phyloP scores from a whole-genome alignment of 352 stramenopile genomes.

The Poterioochromonas sp. region DNA sequence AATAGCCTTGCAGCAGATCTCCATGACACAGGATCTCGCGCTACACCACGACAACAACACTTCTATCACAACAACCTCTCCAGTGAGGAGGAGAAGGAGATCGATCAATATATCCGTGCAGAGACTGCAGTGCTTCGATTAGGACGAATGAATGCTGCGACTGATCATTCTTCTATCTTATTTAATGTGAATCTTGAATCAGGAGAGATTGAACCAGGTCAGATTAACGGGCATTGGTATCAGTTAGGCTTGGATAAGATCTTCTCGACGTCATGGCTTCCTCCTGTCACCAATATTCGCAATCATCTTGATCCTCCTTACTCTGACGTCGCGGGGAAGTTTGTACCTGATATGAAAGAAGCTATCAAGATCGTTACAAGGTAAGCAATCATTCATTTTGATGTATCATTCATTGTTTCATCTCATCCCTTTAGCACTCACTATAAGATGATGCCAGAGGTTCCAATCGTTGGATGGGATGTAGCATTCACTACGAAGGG shows the following conservation, averaged over 20 bases:
- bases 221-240: slow-evolving; percentile 92
- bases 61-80: too few species aligned
- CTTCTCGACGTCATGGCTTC: slow-evolving; percentile 57
- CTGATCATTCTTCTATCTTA: slow-evolving; percentile 94
- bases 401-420: neutral
- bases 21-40: neutral
- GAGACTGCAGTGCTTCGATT: neutral
- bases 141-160: slow-evolving; percentile 53
- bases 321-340: slow-evolving; percentile 57
- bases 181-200: slow-evolving; percentile 92
- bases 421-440: slow-evolving; percentile 66
- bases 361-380: neutral
- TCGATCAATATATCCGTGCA: neutral
- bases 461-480: slow-evolving; percentile 81
- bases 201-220: slow-evolving; percentile 80
- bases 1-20: neutral
- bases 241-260: slow-evolving; percentile 65
- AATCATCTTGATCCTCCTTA: slow-evolving; percentile 17
- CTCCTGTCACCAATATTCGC: slow-evolving; percentile 59
- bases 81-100: neutral
- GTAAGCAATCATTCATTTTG: neutral
- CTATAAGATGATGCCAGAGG: slow-evolving; percentile 76
- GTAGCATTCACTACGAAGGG: slow-evolving; percentile 78
- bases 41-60: neutral
- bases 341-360: slow-evolving; percentile 69